Evolutionary conservation across 345 rosid genomes (phyloP).

Genomic region (Rhodomyrtus tomentosa): DNA sequence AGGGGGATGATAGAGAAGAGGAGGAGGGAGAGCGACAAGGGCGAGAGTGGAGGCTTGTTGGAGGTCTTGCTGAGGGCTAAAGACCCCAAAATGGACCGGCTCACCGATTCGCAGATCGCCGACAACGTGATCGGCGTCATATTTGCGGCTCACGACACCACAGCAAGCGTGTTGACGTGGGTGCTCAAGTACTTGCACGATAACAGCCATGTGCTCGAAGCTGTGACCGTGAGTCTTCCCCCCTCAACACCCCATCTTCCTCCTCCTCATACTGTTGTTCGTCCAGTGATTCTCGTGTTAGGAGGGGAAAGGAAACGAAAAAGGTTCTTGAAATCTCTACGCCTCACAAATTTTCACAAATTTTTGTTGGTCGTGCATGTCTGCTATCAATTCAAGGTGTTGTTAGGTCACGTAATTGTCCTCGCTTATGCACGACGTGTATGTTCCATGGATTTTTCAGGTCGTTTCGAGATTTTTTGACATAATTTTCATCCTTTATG

Average conservation of each 20-base stretch:
- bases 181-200: constrained; percentile 79
- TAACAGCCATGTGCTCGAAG: constrained; percentile 37
- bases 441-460: not conserved
- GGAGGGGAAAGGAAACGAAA: not conserved
- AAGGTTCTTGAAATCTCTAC: not conserved
- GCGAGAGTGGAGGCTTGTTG: constrained; percentile 44
- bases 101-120: constrained; percentile 75
- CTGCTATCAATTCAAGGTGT: not conserved
- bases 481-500: not conserved
- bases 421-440: not conserved
- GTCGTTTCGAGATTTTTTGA: not conserved
- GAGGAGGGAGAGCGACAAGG: constrained; percentile 8
- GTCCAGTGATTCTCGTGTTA: not conserved
- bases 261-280: not conserved
- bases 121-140: constrained; percentile 90
- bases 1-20: constrained; percentile 53
- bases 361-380: not conserved
- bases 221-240: constrained; percentile 41
- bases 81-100: constrained; percentile 20
- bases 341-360: not conserved
- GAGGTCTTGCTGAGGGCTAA: constrained; percentile 47
- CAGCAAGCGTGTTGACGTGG: constrained; percentile 87
- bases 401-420: not conserved
- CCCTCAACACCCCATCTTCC: not conserved
- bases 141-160: constrained; percentile 94